Evolutionary conservation across 495 filamentous ascomycete species (phyloP), one percentile per base, ranked within the genome.

Genomic region (Penicillium dipodomyicola): DNA sequence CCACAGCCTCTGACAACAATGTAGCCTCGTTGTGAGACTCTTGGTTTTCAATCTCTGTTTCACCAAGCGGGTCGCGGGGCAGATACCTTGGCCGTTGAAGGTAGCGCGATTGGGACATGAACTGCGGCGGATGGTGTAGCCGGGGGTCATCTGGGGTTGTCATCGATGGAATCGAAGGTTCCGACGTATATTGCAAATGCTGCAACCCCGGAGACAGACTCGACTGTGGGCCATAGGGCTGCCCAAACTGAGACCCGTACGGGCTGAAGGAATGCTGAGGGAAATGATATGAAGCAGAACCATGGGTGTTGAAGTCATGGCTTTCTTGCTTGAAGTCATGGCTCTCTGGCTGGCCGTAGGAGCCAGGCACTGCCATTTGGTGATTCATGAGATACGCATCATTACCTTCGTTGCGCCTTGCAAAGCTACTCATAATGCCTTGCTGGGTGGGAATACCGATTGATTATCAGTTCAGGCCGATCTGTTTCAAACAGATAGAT

Each of bases 31-130:
- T 77, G 23, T 59, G 63, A 35, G 75, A 78, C 22, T 76, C 72
- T 56, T 80, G 77, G 44, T 65, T 72, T 63, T 80, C 77, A 30
- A 78, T 74, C 25, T 77, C 77, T 15, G 63, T 64, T 11, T 74
- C 73, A 35, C 59, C 49, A 33, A 72, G 60, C 14, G 68, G 62
- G 48, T 76, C 71, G 3, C 68, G 70, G 14, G 73, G 70, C 14
- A 73, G 52, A 57, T 75, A 74, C 20, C 73, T 63, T 19, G 70
- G 61, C 0, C 68, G 67, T 23, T 74, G 68, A 12, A 73, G 52
- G 53, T 73, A 78, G 7, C 74, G 69, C 12, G 70, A 46, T 11
- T 72, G 69, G 14, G 72, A 43, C 42, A 77, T 65, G 46, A 70
- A 76, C 30, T 75, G 71, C 23, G 65, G 44, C 7, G 67, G 65